Conservation (phyloP, 306 rosid genomes). For the Glycine tomentella region DNA sequence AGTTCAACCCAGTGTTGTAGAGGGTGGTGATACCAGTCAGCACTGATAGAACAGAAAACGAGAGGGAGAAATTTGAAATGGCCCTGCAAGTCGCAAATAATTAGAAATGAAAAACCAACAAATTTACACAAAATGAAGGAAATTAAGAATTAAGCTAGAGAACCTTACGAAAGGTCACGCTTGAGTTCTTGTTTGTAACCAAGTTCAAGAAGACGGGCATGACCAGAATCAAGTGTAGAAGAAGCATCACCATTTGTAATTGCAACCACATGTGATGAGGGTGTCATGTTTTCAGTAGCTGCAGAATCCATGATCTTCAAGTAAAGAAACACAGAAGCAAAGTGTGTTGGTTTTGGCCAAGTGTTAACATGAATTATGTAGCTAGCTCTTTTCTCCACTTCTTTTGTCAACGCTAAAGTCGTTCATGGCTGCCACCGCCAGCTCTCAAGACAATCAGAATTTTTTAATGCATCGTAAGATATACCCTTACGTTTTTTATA, state of each 20-base stretch:
- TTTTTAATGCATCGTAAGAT: too few relatives aligned
- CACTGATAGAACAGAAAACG: slow-evolving; percentile 88
- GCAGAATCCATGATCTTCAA: background rate
- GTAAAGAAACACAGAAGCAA: background rate
- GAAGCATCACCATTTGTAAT: too few relatives aligned
- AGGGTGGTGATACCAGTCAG: slow-evolving; percentile 87
- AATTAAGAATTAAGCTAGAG: slow-evolving; percentile 36
- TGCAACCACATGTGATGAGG: slow-evolving; percentile 28
- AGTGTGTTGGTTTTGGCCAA: background rate
- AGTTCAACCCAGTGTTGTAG: slow-evolving; percentile 75
- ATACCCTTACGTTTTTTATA: too few relatives aligned
- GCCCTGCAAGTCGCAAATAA: slow-evolving; percentile 50
- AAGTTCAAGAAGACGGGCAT: slow-evolving; percentile 83
- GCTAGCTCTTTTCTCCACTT: background rate
- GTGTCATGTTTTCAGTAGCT: background rate
- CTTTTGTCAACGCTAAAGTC: too few relatives aligned
- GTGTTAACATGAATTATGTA: background rate
- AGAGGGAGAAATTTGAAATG: slow-evolving; percentile 82
- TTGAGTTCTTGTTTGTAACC: slow-evolving; percentile 99
- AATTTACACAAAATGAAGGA: slow-evolving; percentile 48
- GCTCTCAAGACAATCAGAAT: too few relatives aligned
- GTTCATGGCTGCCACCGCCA: too few relatives aligned
- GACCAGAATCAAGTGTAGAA: slow-evolving; percentile 71
- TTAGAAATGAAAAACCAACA: background rate
- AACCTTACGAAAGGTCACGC: slow-evolving; percentile 88